Evolutionary conservation across 768 basidiomycete genomes (phyloP).

Genomic region (Daedaleopsis sinensis): DNA sequence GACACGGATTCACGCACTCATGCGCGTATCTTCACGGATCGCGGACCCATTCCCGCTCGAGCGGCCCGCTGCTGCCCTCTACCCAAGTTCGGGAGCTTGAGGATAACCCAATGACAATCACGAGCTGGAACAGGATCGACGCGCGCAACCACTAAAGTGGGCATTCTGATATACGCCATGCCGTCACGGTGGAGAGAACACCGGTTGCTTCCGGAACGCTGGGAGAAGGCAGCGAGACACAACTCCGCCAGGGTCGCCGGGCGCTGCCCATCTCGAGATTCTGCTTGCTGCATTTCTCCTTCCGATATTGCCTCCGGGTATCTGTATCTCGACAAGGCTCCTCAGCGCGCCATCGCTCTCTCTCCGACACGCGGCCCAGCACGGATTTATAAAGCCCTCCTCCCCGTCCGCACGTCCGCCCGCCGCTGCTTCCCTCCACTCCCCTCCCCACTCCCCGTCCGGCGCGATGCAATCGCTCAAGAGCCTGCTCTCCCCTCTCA

Average conservation of each 20-base stretch:
- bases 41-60: constrained; percentile 31
- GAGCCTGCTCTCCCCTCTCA: constrained; percentile 65
- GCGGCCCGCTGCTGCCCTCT: constrained; percentile 4
- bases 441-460: constrained; percentile 16
- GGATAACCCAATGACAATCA: constrained; percentile 25
- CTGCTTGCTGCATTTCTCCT: constrained; percentile 16
- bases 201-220: too few relatives aligned
- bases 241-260: neutral
- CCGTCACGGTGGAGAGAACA: too few relatives aligned
- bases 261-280: constrained; percentile 9
- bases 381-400: constrained; percentile 21
- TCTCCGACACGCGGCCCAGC: constrained; percentile 24
- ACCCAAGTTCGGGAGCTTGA: constrained; percentile 20
- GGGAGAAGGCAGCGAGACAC: neutral
- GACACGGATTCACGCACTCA: constrained; percentile 3
- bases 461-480: constrained; percentile 68
- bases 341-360: constrained; percentile 12
- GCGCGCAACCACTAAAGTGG: constrained; percentile 64
- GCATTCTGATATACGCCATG: constrained; percentile 48
- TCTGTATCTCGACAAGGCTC: constrained; percentile 3
- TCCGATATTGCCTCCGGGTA: constrained; percentile 11
- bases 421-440: constrained; percentile 18
- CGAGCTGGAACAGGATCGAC: constrained; percentile 20
- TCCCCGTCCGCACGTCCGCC: constrained; percentile 15
- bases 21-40: constrained; percentile 56